Percentiles rank a stretch among this genome's conserved stretches.
phyloP scores from a whole-genome alignment of 2,329 filamentous ascomycete species.

The Exophiala sp. region DNA sequence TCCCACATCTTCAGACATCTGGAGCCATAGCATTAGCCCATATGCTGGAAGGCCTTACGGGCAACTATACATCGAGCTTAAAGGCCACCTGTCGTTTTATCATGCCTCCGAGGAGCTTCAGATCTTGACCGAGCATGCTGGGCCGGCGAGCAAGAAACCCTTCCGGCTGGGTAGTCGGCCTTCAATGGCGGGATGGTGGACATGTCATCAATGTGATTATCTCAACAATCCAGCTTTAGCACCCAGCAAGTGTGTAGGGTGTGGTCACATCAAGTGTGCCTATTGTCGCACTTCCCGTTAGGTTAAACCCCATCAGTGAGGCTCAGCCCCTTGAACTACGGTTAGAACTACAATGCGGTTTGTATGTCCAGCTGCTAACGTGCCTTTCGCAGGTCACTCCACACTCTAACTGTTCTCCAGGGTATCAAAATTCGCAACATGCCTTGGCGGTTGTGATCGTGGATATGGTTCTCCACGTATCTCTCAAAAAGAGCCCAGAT shows the following conservation, averaged over 20 bases:
- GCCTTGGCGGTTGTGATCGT: too few relatives aligned
- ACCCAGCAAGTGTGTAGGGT: conserved; percentile 14
- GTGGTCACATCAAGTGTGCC: conserved; percentile 12
- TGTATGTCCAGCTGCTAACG: too few relatives aligned
- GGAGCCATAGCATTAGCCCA: background rate
- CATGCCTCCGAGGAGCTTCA: background rate
- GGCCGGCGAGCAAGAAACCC: background rate
- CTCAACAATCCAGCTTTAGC: conserved; percentile 22
- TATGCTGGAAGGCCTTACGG: background rate
- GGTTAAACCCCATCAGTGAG: background rate
- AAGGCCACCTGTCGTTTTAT: background rate
- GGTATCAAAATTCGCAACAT: too few relatives aligned
- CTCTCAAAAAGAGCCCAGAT: too few relatives aligned
- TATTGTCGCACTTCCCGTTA: background rate
- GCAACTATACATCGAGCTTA: too few relatives aligned
- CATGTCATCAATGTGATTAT: conserved; percentile 15
- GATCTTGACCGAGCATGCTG: background rate
- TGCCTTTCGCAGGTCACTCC: too few relatives aligned
- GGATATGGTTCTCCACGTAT: too few relatives aligned
- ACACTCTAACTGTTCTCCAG: too few relatives aligned
- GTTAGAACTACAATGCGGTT: too few relatives aligned
- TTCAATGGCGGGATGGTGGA: conserved; percentile 21
- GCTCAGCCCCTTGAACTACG: too few relatives aligned
- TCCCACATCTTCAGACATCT: background rate
- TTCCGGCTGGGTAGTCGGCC: background rate